These are phyloP conservation scores for Croton laevigatus DNA, from an alignment of 441 rosid genomes.

Conservation along the genomic window DNA sequence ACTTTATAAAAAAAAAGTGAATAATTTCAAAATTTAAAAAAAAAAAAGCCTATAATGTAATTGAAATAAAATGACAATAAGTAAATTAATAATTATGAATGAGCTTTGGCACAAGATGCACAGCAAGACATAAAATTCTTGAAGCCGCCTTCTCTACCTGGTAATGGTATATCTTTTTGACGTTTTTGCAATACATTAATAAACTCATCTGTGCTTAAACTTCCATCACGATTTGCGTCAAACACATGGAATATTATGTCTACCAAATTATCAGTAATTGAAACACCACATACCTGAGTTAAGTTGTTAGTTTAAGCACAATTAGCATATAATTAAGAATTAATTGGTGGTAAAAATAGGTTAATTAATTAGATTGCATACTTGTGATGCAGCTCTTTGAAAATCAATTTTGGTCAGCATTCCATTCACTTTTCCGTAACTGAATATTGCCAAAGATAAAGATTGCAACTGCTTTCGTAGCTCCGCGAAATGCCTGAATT, in stretches of 20 bases:
- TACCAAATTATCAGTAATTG: slow-evolving; percentile 42
- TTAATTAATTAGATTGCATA: slow-evolving; percentile 16
- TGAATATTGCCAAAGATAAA: slow-evolving; percentile 79
- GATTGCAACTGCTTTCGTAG: slow-evolving; percentile 67
- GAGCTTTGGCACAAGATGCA: slow-evolving; percentile 35
- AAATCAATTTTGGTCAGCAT: slow-evolving; percentile 66
- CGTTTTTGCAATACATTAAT: slow-evolving; percentile 43
- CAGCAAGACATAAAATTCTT: slow-evolving; percentile 46
- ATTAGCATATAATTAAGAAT: neutral
- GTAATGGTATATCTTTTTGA: slow-evolving; percentile 28
- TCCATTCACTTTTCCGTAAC: slow-evolving; percentile 78
- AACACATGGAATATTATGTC: slow-evolving; percentile 57
- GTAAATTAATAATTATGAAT: slow-evolving; percentile 25
- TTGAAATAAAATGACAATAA: neutral
- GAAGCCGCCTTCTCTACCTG: slow-evolving; percentile 36
- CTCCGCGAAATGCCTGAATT: slow-evolving; percentile 74
- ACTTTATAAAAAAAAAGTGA: neutral
- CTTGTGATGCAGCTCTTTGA: slow-evolving; percentile 79
- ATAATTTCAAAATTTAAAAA: neutral
- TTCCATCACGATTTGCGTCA: slow-evolving; percentile 50
- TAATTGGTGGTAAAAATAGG: neutral
- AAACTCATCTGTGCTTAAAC: slow-evolving; percentile 52
- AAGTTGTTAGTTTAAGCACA: neutral
- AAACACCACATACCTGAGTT: slow-evolving; percentile 55
- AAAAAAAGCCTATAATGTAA: no score